These are phyloP conservation scores for Carnegiea gigantea DNA, from an alignment of 179 eudicot genomes.

Conservation along the genomic window DNA sequence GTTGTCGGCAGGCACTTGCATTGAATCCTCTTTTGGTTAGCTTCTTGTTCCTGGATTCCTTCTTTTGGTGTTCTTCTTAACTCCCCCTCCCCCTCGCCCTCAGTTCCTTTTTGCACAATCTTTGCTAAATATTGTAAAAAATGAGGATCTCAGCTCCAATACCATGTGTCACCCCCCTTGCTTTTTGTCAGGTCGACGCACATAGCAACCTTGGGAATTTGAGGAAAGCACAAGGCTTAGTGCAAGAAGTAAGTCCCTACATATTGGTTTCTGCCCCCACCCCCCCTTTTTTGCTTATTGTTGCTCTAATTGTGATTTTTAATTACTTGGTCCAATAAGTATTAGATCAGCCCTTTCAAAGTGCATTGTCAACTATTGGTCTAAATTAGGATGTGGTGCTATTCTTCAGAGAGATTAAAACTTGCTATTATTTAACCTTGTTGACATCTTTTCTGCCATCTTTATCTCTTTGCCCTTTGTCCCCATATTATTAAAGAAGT, in stretches of 20 bases:
- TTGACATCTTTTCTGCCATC: background rate
- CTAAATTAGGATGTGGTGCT: background rate
- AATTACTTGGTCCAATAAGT: too few species aligned
- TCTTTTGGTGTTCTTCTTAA: background rate
- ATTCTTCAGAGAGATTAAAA: background rate
- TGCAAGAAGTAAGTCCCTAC: conserved; percentile 68
- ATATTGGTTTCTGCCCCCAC: background rate
- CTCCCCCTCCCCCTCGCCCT: background rate
- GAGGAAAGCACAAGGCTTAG: conserved; percentile 93
- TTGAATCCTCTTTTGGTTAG: conserved; percentile 77
- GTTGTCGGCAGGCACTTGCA: conserved; percentile 96
- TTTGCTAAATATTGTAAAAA: background rate
- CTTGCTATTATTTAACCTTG: background rate
- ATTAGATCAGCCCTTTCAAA: background rate
- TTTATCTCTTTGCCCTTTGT: too few species aligned
- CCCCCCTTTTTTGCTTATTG: too few species aligned
- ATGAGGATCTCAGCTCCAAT: background rate
- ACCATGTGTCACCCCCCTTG: conserved; percentile 2
- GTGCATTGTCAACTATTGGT: background rate
- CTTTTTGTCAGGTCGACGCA: conserved; percentile 72
- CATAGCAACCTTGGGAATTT: conserved; percentile 95
- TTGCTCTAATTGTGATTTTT: too few species aligned
- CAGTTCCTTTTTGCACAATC: background rate
- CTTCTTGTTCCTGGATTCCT: conserved; percentile 9
- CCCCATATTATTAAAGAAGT: too few species aligned